Evolutionary conservation across 2,329 filamentous ascomycete genomes (phyloP).

Genomic region (Aspergillus fischeri): DNA sequence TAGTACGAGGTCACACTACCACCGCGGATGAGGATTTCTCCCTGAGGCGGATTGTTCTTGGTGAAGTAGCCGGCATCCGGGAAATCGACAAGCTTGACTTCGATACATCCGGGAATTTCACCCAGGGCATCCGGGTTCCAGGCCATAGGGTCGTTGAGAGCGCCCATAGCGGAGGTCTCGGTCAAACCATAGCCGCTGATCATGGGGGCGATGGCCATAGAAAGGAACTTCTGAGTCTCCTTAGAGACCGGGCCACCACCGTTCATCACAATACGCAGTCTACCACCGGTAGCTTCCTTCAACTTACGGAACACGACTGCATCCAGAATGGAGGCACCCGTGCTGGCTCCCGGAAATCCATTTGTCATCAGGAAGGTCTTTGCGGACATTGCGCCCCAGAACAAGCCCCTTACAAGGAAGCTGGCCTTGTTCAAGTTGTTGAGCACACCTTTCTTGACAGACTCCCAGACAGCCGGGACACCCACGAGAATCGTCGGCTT

Average conservation of each 20-base stretch:
- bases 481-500: conserved; percentile 85
- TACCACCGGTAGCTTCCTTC: conserved; percentile 82
- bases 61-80: conserved; percentile 81
- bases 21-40: conserved; percentile 88
- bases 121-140: conserved; percentile 77
- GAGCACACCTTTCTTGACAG: conserved; percentile 90
- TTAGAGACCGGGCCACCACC: conserved; percentile 87
- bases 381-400: conserved; percentile 63
- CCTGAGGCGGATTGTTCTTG: conserved; percentile 73
- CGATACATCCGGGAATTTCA: conserved; percentile 69
- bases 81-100: conserved; percentile 89
- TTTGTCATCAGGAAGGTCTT: conserved; percentile 57
- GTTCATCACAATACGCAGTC: conserved; percentile 86
- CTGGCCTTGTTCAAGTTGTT: conserved; percentile 70
- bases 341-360: conserved; percentile 45
- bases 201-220: conserved; percentile 90
- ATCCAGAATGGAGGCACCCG: conserved; percentile 67
- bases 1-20: conserved; percentile 71
- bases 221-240: conserved; percentile 86
- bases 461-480: conserved; percentile 96
- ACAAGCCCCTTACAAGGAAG: conserved; percentile 69
- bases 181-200: conserved; percentile 90
- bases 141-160: conserved; percentile 66
- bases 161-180: conserved; percentile 71
- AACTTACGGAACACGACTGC: conserved; percentile 86